These are phyloP conservation scores for Fusarium verrucosum DNA, from an alignment of 2,329 filamentous ascomycete species.

Conservation along the genomic window DNA sequence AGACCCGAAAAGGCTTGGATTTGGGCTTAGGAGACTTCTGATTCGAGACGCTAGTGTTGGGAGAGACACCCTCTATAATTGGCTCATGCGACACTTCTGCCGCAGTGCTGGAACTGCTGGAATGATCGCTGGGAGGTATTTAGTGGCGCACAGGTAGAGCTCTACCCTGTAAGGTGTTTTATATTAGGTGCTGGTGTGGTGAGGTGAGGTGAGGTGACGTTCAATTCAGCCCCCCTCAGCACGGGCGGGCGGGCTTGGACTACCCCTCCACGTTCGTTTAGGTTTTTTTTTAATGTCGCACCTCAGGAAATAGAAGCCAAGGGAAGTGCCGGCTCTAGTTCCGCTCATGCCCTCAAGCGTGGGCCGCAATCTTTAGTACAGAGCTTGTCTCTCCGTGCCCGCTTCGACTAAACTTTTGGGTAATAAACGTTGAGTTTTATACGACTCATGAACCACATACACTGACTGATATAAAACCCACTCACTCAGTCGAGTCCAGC, in stretches of 20 bases:
- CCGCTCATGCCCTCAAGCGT: conserved; percentile 9
- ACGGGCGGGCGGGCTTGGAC: too few relatives aligned
- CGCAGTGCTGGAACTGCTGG: conserved; percentile 27
- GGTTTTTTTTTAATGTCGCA: background rate
- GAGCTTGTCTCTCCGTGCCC: conserved; percentile 8
- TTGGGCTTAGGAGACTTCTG: conserved; percentile 28
- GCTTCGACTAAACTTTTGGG: conserved; percentile 11
- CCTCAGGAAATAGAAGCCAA: conserved; percentile 11
- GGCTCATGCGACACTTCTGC: conserved; percentile 24
- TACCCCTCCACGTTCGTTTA: conserved; percentile 25
- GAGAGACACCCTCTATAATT: conserved; percentile 35
- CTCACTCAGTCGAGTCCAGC: background rate
- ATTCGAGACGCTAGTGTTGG: conserved; percentile 39
- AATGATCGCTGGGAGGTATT: conserved; percentile 11
- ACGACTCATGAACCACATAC: conserved; percentile 18
- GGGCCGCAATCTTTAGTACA: background rate
- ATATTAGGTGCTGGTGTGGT: too few relatives aligned
- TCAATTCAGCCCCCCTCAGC: background rate
- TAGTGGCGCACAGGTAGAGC: conserved; percentile 12
- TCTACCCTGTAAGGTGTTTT: conserved; percentile 18
- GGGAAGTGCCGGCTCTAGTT: conserved; percentile 26
- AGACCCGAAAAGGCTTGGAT: conserved; percentile 23
- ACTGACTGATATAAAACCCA: background rate
- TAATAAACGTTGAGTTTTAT: conserved; percentile 10
- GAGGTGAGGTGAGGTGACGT: too few relatives aligned